These are phyloP conservation scores for Linnemannia elongata DNA, from an alignment of 192 early-diverging fungal genomes.

Conservation along the genomic window DNA sequence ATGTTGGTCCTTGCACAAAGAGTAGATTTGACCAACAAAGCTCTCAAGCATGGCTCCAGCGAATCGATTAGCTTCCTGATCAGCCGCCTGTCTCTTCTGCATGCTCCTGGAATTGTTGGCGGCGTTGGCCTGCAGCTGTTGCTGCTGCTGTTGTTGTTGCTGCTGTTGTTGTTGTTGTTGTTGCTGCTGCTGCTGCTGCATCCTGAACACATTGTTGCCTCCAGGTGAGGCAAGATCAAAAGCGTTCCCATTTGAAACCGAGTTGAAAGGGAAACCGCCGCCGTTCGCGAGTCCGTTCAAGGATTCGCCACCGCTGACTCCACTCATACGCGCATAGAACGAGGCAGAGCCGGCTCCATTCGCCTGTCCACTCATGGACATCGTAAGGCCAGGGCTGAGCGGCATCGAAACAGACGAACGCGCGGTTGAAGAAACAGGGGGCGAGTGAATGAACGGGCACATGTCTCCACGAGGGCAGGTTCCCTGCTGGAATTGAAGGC, in stretches of 20 bases:
- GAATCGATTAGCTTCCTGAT: constrained; percentile 75
- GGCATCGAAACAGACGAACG: constrained; percentile 38
- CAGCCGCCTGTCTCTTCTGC: constrained; percentile 34
- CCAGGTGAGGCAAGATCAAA: constrained; percentile 28
- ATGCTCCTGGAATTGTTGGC: constrained; percentile 30
- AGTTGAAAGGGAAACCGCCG: constrained; percentile 43
- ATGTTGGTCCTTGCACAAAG: constrained; percentile 90
- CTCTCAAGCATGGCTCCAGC: constrained; percentile 75
- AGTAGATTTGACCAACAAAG: constrained; percentile 80
- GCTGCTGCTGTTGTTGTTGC: constrained; percentile 14
- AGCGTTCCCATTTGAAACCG: constrained; percentile 31
- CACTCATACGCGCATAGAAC: constrained; percentile 47
- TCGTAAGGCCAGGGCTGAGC: constrained; percentile 32
- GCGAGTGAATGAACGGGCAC: constrained; percentile 65
- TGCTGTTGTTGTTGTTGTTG: constrained; percentile 17
- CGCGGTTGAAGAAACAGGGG: constrained; percentile 24
- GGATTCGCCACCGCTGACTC: constrained; percentile 19
- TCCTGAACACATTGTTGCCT: constrained; percentile 28
- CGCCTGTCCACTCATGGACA: constrained; percentile 38
- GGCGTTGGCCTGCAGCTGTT: constrained; percentile 19
- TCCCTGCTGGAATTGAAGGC: constrained; percentile 60
- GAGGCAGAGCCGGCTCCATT: constrained; percentile 28
- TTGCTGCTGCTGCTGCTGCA: constrained; percentile 34
- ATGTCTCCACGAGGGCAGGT: constrained; percentile 64
- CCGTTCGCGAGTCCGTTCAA: constrained; percentile 22